Base-by-base conservation (phyloP, 441 rosid species). In the Codiaeum variegatum region DNA sequence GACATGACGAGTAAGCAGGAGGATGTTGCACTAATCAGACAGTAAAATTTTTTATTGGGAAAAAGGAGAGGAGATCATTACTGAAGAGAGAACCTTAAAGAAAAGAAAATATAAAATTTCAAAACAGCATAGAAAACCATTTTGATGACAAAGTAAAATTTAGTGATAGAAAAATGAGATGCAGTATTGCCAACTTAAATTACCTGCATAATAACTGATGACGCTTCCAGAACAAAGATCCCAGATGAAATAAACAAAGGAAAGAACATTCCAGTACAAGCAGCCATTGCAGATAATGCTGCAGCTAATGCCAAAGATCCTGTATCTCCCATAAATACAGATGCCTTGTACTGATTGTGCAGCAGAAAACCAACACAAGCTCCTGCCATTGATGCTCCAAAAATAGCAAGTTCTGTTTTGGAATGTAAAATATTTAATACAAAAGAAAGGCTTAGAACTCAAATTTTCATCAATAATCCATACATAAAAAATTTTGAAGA, bases 371-470 rank as follows among this genome's bases (percentile, higher is more conserved):
- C 97, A 69, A 89, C 83, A 83, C 97, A 91, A 63, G 96, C 94
- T 81, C 97, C 99, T 4, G 97, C 97, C 99, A 94, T 92, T 7
- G 97, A 87, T 70, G 96, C 86, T 80, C 97, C 98, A 74, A 94
- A 94, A 82, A 92, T 62, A 59, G 94, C 86, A 54, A 94, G 89
- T 72, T 89, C 98, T 94, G 82, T 38, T 75, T 77, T 18, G 67
- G 32, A 69, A 64, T 54, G 32, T 26, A 24, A 76, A 47, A 47
- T 3, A 62, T 40, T 79, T 56, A 72, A 61, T 44, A 29, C 12
- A 2, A 51, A 23, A 44, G 44, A 66, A 51, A 63, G 24, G 62
- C 32, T 34, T 18, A 23, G n/a, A 49, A n/a, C 52, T 23, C 18
- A 67, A 62, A 34, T n/a, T 44, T 11, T 34, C 23, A 8, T 4